Evolutionary conservation across 805 yeast genomes (phyloP).

Genomic region (Crinitomyces ghanaensis): DNA sequence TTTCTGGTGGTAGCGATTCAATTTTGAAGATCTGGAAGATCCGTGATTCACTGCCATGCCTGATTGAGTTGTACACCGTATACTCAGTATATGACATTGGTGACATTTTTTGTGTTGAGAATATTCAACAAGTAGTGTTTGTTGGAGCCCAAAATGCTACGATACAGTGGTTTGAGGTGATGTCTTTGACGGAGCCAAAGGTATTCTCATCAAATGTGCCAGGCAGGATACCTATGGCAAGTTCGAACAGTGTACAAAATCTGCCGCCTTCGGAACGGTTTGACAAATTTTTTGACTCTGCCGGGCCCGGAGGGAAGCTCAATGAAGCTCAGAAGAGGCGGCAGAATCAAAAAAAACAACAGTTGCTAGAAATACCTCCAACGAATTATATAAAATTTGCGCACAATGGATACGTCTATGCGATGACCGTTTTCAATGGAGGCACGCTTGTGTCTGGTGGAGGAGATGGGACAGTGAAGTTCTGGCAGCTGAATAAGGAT

Average conservation of each 20-base stretch:
- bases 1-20: slow-evolving; percentile 87
- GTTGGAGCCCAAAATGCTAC: slow-evolving; percentile 92
- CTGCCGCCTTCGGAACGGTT: slow-evolving; percentile 64
- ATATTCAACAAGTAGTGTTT: slow-evolving; percentile 46
- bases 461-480: slow-evolving; percentile 80
- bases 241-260: no score
- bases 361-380: slow-evolving; percentile 43
- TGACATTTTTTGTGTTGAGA: slow-evolving; percentile 67
- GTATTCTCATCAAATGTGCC: slow-evolving; percentile 27
- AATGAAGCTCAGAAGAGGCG: not conserved
- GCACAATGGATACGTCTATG: slow-evolving; percentile 81
- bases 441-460: slow-evolving; percentile 56
- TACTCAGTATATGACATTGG: slow-evolving; percentile 85
- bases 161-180: slow-evolving; percentile 48
- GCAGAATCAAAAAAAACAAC: not conserved
- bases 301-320: slow-evolving; percentile 62
- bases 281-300: slow-evolving; percentile 81
- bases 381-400: slow-evolving; percentile 66
- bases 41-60: slow-evolving; percentile 28
- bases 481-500: slow-evolving; percentile 48
- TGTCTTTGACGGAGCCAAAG: slow-evolving; percentile 14
- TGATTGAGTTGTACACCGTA: slow-evolving; percentile 52
- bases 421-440: slow-evolving; percentile 33
- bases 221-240: no score
- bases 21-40: slow-evolving; percentile 82